Percentiles rank a stretch among this genome's conserved stretches.
Evolutionary conservation across 139 green algal genomes (phyloP).

Genomic region (Ostreobium quekettii): DNA sequence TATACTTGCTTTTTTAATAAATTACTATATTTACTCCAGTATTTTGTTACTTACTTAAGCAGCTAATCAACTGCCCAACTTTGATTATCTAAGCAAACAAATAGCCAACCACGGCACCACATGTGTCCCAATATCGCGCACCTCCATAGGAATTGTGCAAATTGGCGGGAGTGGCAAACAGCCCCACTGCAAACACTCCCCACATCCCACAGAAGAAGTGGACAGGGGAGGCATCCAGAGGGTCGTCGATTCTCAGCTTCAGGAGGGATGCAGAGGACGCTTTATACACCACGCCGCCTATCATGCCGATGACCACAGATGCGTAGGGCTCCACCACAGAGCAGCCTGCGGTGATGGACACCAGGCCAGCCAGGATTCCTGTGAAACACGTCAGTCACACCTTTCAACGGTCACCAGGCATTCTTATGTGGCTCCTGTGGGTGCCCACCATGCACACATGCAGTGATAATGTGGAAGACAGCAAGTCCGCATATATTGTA

Average conservation of each 20-base stretch:
- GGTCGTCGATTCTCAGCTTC: conserved; percentile 52
- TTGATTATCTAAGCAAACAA: too few relatives aligned
- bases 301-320: conserved; percentile 63
- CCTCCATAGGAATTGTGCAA: neutral
- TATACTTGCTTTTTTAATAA: too few relatives aligned
- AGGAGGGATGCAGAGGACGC: conserved; percentile 3
- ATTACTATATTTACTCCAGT: too few relatives aligned
- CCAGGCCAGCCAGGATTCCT: conserved; percentile 60
- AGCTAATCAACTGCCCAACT: too few relatives aligned
- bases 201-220: conserved; percentile 47
- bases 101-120: too few relatives aligned
- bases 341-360: conserved; percentile 64
- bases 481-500: too few relatives aligned
- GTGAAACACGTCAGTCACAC: neutral
- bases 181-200: conserved; percentile 27
- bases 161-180: conserved; percentile 18
- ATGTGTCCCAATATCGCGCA: too few relatives aligned
- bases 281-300: conserved; percentile 32
- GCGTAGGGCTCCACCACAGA: conserved; percentile 72
- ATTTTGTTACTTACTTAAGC: too few relatives aligned
- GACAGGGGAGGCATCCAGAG: conserved; percentile 45
- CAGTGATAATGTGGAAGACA: too few relatives aligned
- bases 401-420: too few relatives aligned
- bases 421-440: too few relatives aligned
- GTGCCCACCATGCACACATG: too few relatives aligned